phyloP scores from a whole-genome alignment of 371 early-diverging fungal genomes.

The Apophysomyces sp. region DNA sequence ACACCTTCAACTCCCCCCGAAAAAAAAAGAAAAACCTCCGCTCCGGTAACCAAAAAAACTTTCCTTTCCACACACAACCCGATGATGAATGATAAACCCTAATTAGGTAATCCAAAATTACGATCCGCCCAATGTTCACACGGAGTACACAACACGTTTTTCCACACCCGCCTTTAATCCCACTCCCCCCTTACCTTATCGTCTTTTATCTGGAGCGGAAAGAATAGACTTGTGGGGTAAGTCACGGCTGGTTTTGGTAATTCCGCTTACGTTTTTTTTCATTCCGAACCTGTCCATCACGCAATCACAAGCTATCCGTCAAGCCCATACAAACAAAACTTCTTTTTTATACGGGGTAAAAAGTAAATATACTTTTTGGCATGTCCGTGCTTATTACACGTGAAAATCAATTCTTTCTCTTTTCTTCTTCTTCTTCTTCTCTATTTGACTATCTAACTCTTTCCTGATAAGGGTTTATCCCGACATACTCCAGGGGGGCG shows the following conservation, averaged over 20 bases:
- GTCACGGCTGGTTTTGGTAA: slow-evolving; percentile 9
- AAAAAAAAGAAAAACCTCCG: slow-evolving; percentile 2
- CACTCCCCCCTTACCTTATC: background rate
- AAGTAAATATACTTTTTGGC: no score
- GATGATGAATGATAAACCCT: slow-evolving; percentile 8
- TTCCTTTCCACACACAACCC: background rate
- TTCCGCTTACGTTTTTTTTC: slow-evolving; percentile 22
- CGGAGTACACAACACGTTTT: background rate
- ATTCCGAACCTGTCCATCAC: slow-evolving; percentile 27
- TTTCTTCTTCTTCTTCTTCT: background rate
- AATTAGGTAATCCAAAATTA: slow-evolving; percentile 2
- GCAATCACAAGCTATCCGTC: slow-evolving; percentile 6
- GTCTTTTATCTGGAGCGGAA: background rate
- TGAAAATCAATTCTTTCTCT: background rate
- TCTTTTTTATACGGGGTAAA: no score
- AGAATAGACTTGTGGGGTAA: slow-evolving; percentile 21
- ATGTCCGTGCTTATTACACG: slow-evolving; percentile 2
- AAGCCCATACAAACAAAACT: no score
- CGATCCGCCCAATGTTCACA: slow-evolving; percentile 2
- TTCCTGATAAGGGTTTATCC: background rate
- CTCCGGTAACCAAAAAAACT: background rate
- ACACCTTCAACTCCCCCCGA: background rate
- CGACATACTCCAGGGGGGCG: background rate
- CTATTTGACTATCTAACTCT: background rate
- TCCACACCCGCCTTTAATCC: no score